Conservation (phyloP, 2,329 filamentous ascomycete species). For the Microdochium bolleyi region DNA sequence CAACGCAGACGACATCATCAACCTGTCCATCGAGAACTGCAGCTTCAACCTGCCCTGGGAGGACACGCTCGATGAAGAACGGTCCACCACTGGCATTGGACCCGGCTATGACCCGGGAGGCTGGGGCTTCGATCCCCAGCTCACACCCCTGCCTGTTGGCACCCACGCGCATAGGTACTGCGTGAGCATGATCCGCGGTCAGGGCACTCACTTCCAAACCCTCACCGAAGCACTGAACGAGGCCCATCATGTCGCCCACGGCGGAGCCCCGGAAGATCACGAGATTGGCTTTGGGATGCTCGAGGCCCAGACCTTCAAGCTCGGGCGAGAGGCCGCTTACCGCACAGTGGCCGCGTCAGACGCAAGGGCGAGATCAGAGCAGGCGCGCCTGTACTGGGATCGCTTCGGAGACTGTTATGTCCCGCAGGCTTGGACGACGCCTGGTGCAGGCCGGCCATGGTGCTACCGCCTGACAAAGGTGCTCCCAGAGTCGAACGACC, state of each 20-base stretch:
- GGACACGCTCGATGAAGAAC: slow-evolving; percentile 7
- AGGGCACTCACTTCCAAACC: background rate
- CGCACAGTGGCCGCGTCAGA: slow-evolving; percentile 1
- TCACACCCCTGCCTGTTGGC: slow-evolving; percentile 10
- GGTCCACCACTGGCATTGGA: background rate
- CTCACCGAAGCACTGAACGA: slow-evolving; percentile 3
- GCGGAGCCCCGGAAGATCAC: background rate
- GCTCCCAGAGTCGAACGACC: slow-evolving; percentile 12
- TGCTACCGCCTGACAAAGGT: slow-evolving; percentile 13
- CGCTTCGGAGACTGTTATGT: slow-evolving; percentile 19
- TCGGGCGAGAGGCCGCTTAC: slow-evolving; percentile 1
- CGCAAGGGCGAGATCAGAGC: background rate
- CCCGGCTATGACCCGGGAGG: slow-evolving; percentile 9
- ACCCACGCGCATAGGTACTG: slow-evolving; percentile 13
- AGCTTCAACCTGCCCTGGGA: slow-evolving; percentile 21
- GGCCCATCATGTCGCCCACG: slow-evolving; percentile 3
- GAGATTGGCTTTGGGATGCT: background rate
- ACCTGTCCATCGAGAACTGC: slow-evolving; percentile 21
- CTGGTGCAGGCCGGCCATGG: background rate
- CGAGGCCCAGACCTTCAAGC: slow-evolving; percentile 5
- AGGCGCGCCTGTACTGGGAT: slow-evolving; percentile 11
- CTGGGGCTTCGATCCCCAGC: slow-evolving; percentile 20
- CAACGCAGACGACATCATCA: slow-evolving; percentile 15
- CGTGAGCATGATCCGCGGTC: slow-evolving; percentile 9
- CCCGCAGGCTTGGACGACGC: slow-evolving; percentile 7